Conservation (phyloP, 2,329 filamentous ascomycete species). For the Onygenales sp. region DNA sequence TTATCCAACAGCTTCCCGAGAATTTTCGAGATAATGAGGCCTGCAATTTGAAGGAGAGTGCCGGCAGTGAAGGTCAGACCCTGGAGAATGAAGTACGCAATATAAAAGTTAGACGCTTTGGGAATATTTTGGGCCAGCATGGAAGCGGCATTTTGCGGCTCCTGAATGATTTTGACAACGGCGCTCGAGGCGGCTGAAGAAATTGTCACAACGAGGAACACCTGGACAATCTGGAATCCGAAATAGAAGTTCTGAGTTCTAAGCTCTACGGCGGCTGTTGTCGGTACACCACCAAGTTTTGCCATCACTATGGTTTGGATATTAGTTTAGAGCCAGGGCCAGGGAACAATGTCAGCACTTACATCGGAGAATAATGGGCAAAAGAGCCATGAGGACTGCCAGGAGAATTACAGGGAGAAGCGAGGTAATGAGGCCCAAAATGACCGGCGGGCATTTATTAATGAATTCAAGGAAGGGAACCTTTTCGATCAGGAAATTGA, state of each 20-base stretch:
- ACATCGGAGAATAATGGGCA: constrained; percentile 73
- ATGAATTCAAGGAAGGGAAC: constrained; percentile 68
- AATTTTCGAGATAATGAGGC: constrained; percentile 64
- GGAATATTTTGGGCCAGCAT: constrained; percentile 69
- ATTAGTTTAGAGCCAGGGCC: background rate
- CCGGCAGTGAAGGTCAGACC: constrained; percentile 70
- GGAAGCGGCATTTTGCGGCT: constrained; percentile 53
- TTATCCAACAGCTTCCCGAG: constrained; percentile 65
- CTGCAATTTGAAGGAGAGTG: constrained; percentile 62
- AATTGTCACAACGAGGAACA: constrained; percentile 80
- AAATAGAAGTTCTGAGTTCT: constrained; percentile 91
- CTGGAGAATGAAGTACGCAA: constrained; percentile 90
- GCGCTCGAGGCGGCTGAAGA: constrained; percentile 70
- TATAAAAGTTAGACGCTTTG: constrained; percentile 83
- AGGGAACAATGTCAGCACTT: constrained; percentile 24
- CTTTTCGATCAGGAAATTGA: constrained; percentile 55
- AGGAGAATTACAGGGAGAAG: constrained; percentile 72
- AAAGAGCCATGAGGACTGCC: constrained; percentile 73
- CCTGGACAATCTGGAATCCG: constrained; percentile 60
- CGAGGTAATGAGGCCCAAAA: constrained; percentile 75
- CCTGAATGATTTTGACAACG: constrained; percentile 49
- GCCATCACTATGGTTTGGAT: constrained; percentile 52
- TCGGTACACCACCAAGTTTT: constrained; percentile 70
- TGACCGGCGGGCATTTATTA: constrained; percentile 55
- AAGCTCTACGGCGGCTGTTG: constrained; percentile 69